A percentile compares a stretch with the other conserved stretches of the same genome.
These are phyloP conservation scores for Chlamydomonas reinhardtii DNA, from an alignment of 163 green algal genomes.

Conservation along the genomic window DNA sequence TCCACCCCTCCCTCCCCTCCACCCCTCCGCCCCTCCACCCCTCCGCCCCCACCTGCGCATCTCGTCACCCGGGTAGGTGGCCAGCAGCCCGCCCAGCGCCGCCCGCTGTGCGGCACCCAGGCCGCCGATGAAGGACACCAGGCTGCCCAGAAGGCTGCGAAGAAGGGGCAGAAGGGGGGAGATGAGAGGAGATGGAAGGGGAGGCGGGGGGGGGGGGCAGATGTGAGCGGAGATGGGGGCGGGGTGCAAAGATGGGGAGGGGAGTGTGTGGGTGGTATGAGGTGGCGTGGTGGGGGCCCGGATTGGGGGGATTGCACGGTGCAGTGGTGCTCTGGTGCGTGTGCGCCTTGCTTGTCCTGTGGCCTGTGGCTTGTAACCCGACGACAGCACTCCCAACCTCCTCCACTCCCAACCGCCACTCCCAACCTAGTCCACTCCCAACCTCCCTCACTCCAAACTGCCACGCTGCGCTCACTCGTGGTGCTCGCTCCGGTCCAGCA, in stretches of 20 bases:
- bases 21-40: neutral
- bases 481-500: constrained; percentile 62
- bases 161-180: neutral
- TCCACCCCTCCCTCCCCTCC: too few relatives aligned
- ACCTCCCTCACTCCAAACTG: too few relatives aligned
- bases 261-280: too few relatives aligned
- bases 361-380: too few relatives aligned
- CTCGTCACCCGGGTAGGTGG: constrained; percentile 33
- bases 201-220: neutral
- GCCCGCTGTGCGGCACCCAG: constrained; percentile 11
- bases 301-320: too few relatives aligned
- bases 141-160: constrained; percentile 15
- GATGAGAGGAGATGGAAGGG: neutral
- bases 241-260: too few relatives aligned
- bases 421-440: too few relatives aligned
- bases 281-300: too few relatives aligned
- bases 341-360: too few relatives aligned
- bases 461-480: constrained; percentile 38
- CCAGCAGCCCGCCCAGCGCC: constrained; percentile 51
- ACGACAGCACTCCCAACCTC: too few relatives aligned
- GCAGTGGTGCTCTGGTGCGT: too few relatives aligned
- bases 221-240: neutral
- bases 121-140: constrained; percentile 27
- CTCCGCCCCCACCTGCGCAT: constrained; percentile 42
- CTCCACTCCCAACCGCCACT: too few relatives aligned